Percentiles rank a stretch among this genome's conserved stretches.
Conservation (phyloP, 768 basidiomycete genomes). For the Xerocomus brunneocitrinus region DNA sequence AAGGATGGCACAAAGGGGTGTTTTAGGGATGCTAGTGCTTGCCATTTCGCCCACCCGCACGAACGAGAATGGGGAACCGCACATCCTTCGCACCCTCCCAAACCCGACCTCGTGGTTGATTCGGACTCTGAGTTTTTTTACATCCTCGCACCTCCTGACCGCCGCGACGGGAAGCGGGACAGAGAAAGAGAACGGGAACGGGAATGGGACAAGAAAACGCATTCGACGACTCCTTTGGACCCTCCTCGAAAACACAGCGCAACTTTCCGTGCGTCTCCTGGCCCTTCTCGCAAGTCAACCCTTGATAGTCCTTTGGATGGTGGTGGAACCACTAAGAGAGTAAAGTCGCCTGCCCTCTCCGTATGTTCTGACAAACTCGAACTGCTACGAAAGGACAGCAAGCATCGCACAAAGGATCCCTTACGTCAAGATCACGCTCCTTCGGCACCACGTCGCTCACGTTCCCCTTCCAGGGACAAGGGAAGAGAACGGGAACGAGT, state of each 20-base stretch:
- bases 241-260: slow-evolving; percentile 17
- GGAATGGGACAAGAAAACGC: slow-evolving; percentile 6
- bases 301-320: slow-evolving; percentile 7
- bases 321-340: slow-evolving; percentile 7
- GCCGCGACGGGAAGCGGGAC: slow-evolving; percentile 12
- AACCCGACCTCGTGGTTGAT: slow-evolving; percentile 15
- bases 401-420: not conserved
- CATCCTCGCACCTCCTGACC: slow-evolving; percentile 8
- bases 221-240: slow-evolving; percentile 6
- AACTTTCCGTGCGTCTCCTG: slow-evolving; percentile 8
- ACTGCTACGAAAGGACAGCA: slow-evolving; percentile 16
- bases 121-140: slow-evolving; percentile 22
- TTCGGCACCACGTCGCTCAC: slow-evolving; percentile 5
- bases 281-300: slow-evolving; percentile 14
- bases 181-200: slow-evolving; percentile 1
- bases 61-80: slow-evolving; percentile 33
- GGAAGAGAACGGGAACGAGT: slow-evolving; percentile 4
- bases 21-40: slow-evolving; percentile 15
- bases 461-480: slow-evolving; percentile 12
- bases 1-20: slow-evolving; percentile 23
- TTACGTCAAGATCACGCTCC: slow-evolving; percentile 7
- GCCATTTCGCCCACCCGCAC: slow-evolving; percentile 30
- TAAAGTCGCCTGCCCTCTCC: slow-evolving; percentile 25
- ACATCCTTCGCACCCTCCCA: slow-evolving; percentile 23
- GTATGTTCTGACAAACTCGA: slow-evolving; percentile 25